Percentiles rank a stretch among this genome's conserved stretches.
Evolutionary conservation across 2,329 filamentous ascomycete species (phyloP).

Genomic region (Rhynchosporium secalis): DNA sequence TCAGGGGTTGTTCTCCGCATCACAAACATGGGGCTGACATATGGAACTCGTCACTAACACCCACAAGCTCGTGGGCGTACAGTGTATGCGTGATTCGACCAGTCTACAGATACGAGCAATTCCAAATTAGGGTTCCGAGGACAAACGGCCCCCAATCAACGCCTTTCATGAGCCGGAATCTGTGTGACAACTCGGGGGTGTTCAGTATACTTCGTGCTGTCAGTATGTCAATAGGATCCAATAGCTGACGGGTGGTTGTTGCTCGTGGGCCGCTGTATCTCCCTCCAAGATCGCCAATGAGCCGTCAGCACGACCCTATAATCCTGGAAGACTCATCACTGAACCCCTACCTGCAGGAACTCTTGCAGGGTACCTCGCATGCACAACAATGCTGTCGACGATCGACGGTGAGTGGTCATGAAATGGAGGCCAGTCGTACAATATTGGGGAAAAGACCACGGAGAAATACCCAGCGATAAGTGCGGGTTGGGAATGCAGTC

Average conservation of each 20-base stretch:
- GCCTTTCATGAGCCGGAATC: not conserved
- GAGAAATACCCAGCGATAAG: slow-evolving; percentile 3
- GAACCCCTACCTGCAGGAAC: slow-evolving; percentile 16
- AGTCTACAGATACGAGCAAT: not conserved
- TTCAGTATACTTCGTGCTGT: too few relatives aligned
- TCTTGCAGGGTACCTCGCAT: slow-evolving; percentile 29
- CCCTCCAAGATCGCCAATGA: slow-evolving; percentile 30
- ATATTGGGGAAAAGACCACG: not conserved
- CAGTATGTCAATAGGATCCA: not conserved
- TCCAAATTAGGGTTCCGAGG: not conserved
- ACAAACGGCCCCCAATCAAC: slow-evolving; percentile 19
- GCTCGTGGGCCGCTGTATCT: not conserved
- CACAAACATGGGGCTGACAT: not conserved
- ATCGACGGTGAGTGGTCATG: slow-evolving; percentile 8
- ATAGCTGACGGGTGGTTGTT: not conserved
- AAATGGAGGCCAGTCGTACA: not conserved
- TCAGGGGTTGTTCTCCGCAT: not conserved
- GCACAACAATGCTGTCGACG: slow-evolving; percentile 13
- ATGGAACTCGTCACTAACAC: slow-evolving; percentile 13
- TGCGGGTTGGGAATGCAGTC: not conserved
- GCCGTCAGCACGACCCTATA: slow-evolving; percentile 19
- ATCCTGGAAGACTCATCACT: slow-evolving; percentile 1
- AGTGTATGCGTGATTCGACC: not conserved
- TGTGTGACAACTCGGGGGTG: slow-evolving; percentile 10
- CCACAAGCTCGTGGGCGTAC: not conserved